phyloP scores from a whole-genome alignment of 2,329 filamentous ascomycete genomes.

The Neopestalotiopsis sp. region DNA sequence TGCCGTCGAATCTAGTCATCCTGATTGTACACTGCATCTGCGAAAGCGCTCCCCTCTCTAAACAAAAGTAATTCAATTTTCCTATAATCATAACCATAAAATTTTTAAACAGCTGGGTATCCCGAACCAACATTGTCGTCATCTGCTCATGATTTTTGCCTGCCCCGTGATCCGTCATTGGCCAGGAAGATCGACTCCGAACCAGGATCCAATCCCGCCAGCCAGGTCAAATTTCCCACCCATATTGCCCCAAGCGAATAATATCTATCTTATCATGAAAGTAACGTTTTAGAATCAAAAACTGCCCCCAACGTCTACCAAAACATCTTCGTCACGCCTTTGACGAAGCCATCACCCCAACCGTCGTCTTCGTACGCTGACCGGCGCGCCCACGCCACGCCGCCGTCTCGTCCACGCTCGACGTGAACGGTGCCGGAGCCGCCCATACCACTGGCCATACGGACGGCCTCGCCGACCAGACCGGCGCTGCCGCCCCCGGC shows the following conservation, averaged over 20 bases:
- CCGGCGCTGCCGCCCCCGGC: conserved; percentile 53
- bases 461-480: conserved; percentile 59
- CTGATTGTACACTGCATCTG: too few relatives aligned
- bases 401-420: conserved; percentile 39
- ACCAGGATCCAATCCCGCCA: not conserved
- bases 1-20: not conserved
- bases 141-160: not conserved
- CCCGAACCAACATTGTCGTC: not conserved
- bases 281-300: not conserved
- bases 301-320: not conserved
- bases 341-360: conserved; percentile 30
- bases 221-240: not conserved
- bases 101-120: conserved; percentile 4
- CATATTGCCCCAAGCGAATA: not conserved
- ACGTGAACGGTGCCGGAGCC: conserved; percentile 33
- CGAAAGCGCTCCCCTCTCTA: too few relatives aligned
- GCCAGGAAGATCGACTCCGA: not conserved
- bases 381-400: conserved; percentile 44
- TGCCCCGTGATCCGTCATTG: not conserved
- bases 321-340: conserved; percentile 22
- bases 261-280: not conserved
- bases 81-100: conserved; percentile 9
- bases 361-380: conserved; percentile 34
- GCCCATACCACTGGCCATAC: conserved; percentile 50
- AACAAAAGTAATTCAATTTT: not conserved